phyloP scores from a whole-genome alignment of 208 protist genomes.

The Phytomonas serpens region DNA sequence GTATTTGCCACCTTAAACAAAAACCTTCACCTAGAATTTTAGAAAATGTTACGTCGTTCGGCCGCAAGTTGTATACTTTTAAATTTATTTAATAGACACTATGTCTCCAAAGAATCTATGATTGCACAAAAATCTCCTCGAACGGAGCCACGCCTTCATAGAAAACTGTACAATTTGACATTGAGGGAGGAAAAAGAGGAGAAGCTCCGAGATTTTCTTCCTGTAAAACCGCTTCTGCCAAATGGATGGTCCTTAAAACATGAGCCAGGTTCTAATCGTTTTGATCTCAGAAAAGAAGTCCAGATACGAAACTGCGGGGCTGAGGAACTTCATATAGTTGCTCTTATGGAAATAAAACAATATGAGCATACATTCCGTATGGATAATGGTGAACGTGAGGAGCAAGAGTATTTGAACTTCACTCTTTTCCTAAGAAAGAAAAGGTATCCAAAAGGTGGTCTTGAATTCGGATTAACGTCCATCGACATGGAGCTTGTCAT shows the following conservation, averaged over 20 bases:
- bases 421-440: slow-evolving; percentile 61
- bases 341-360: slow-evolving; percentile 64
- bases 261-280: slow-evolving; percentile 39
- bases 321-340: slow-evolving; percentile 61
- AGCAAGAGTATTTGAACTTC: slow-evolving; percentile 84
- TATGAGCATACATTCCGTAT: slow-evolving; percentile 80
- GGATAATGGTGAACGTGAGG: slow-evolving; percentile 81
- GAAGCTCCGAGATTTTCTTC: slow-evolving; percentile 73
- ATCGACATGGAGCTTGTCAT: slow-evolving; percentile 87
- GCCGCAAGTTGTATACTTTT: background rate
- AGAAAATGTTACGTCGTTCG: background rate
- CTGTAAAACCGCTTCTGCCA: slow-evolving; percentile 49
- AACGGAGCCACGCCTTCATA: slow-evolving; percentile 22
- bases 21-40: background rate
- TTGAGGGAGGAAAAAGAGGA: slow-evolving; percentile 64
- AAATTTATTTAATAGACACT: background rate
- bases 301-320: slow-evolving; percentile 50
- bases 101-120: background rate
- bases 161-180: slow-evolving; percentile 41
- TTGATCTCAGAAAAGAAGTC: slow-evolving; percentile 61
- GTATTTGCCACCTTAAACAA: background rate
- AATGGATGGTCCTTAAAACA: slow-evolving; percentile 58
- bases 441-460: slow-evolving; percentile 32
- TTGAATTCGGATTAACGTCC: slow-evolving; percentile 78
- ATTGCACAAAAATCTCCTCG: background rate